Conservation (phyloP, 495 filamentous ascomycete genomes). For the Neurospora hispaniola region DNA sequence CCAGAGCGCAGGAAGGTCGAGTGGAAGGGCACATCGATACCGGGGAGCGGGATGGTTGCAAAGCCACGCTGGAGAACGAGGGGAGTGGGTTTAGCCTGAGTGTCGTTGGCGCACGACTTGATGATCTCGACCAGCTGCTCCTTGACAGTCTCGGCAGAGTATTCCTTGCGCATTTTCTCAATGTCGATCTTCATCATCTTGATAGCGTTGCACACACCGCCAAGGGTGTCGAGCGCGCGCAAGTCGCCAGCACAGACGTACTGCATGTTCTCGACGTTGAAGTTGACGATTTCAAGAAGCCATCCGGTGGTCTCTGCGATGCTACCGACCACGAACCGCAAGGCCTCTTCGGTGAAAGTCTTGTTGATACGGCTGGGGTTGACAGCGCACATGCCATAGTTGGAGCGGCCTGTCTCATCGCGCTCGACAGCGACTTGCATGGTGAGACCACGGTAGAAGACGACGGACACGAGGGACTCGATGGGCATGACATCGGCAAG, state of each 20-base stretch:
- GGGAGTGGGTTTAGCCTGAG: constrained; percentile 76
- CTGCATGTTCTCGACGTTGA: constrained; percentile 97
- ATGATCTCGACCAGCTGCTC: constrained; percentile 48
- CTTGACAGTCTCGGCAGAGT: constrained; percentile 57
- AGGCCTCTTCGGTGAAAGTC: constrained; percentile 92
- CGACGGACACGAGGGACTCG: constrained; percentile 93
- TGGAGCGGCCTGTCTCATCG: constrained; percentile 82
- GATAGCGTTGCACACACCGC: constrained; percentile 84
- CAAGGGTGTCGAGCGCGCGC: constrained; percentile 87
- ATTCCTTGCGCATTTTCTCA: constrained; percentile 73
- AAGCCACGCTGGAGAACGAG: constrained; percentile 87
- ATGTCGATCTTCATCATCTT: constrained; percentile 96
- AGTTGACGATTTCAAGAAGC: constrained; percentile 98
- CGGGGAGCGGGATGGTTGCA: constrained; percentile 90
- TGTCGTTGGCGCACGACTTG: constrained; percentile 76
- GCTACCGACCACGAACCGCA: constrained; percentile 90
- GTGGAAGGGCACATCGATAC: constrained; percentile 98
- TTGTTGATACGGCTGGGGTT: constrained; percentile 95
- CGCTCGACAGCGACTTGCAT: constrained; percentile 99
- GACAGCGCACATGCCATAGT: constrained; percentile 98
- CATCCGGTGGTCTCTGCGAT: constrained; percentile 86
- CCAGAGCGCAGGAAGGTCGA: constrained; percentile 93
- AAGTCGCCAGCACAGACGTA: constrained; percentile 97
- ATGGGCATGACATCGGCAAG: constrained; percentile 98
- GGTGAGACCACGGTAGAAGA: constrained; percentile 97